Evolutionary conservation across 139 green algal genomes (phyloP).

Genomic region (Ettlia oleoabundans): DNA sequence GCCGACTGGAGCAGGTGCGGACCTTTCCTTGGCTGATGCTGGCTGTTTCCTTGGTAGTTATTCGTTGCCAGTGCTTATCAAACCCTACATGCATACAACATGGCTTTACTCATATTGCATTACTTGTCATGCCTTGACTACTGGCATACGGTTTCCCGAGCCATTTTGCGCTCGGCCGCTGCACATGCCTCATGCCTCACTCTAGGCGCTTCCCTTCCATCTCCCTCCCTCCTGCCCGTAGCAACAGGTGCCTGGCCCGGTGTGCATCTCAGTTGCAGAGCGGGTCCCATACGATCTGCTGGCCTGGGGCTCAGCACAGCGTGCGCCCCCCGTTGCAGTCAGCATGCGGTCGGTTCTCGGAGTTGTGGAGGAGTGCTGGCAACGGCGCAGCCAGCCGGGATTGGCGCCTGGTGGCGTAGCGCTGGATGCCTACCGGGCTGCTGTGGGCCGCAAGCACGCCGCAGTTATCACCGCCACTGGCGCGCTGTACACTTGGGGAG

Average conservation of each 20-base stretch:
- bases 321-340: background rate
- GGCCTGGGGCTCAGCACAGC: slow-evolving; percentile 61
- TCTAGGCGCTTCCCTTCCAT: no score
- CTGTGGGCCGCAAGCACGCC: slow-evolving; percentile 57
- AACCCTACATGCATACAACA: no score
- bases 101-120: no score
- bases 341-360: background rate
- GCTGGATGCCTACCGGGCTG: slow-evolving; percentile 60
- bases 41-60: no score
- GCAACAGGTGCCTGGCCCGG: background rate
- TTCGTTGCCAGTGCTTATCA: no score
- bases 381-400: slow-evolving; percentile 50
- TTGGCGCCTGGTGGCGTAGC: slow-evolving; percentile 57
- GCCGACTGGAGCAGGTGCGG: no score
- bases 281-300: slow-evolving; percentile 74
- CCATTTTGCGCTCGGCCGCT: no score
- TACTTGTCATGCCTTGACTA: no score
- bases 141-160: no score
- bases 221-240: background rate
- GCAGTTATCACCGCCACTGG: slow-evolving; percentile 62
- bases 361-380: slow-evolving; percentile 29
- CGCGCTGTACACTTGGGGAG: slow-evolving; percentile 73
- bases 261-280: slow-evolving; percentile 40
- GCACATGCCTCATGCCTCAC: no score
- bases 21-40: no score